Base-by-base conservation (phyloP, 1,139 yeast genomes). In the Geotrichum carabidarum region DNA sequence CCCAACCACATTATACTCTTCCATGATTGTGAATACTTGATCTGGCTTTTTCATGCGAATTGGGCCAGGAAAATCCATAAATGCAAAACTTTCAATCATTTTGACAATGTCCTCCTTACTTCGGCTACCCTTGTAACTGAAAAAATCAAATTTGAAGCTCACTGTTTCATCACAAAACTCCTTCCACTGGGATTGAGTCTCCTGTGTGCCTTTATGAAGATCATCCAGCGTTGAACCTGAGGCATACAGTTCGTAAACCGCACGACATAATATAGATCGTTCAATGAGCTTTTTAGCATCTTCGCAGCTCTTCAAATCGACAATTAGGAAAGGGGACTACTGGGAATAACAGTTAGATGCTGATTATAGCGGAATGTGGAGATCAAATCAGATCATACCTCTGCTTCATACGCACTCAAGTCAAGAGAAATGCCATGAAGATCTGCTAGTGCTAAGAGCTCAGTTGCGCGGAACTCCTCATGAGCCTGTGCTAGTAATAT, bases 241-340 rank as follows among this genome's bases (percentile, higher is more conserved):
- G 0, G 95, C 96, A 86, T 94, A 90, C 9, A 89, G 73, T 65
- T 91, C 96, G 66, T 88, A 93, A 27, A 91, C 82, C 0, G 89
- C 90, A 60, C 83, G 78, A 8, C 85, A 77, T 49, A 93, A 71
- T 12, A 93, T 77, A 0, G 95, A 80, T 58, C 97, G 73, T 49
- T 75, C 72, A 42, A 91, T 74, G 63, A 90, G 76, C 48, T 78
- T 74, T 17, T 66, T 64, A 0, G 98, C 98, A 50, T 80, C 79
- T n/a, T 78, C 78, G 62, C 86, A 94, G 59, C 70, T 66, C 32
- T 79, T 79, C 44, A 93, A 71, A 31, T 81, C 77, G 1, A 91
- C 84, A 4, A 81, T 72, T 59, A 91, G 65, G 65, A 89, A 91
- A 1, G 99, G 99, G 36, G 68, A 62, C 22, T 56, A 44, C 48